phyloP scores from a whole-genome alignment of 768 basidiomycete species.

The Boletus reticuloceps region DNA sequence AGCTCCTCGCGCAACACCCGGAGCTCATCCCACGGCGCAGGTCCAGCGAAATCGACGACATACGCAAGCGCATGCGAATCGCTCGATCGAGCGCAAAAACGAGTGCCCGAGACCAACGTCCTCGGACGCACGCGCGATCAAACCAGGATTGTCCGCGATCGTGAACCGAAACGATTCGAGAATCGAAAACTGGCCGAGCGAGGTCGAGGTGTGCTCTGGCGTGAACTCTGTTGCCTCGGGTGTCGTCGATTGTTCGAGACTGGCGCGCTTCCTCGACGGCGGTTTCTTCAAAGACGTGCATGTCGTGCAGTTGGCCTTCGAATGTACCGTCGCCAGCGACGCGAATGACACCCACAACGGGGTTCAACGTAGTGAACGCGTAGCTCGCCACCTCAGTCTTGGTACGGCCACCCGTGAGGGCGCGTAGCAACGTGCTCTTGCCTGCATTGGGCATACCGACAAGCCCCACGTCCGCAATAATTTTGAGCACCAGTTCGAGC shows the following conservation, averaged over 20 bases:
- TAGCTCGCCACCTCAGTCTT: constrained; percentile 86
- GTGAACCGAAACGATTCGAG: constrained; percentile 87
- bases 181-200: constrained; percentile 49
- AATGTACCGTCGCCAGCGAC: constrained; percentile 77
- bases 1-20: constrained; percentile 74
- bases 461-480: constrained; percentile 91
- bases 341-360: constrained; percentile 87
- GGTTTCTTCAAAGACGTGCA: constrained; percentile 66
- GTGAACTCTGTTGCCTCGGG: neutral
- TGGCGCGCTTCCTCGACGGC: constrained; percentile 46
- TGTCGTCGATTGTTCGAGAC: constrained; percentile 35
- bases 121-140: constrained; percentile 79
- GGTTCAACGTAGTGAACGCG: constrained; percentile 94
- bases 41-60: constrained; percentile 82
- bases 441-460: constrained; percentile 97
- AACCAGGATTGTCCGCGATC: constrained; percentile 95
- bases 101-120: constrained; percentile 93
- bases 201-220: neutral
- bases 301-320: constrained; percentile 53
- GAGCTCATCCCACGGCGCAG: constrained; percentile 78
- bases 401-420: constrained; percentile 82
- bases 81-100: constrained; percentile 90
- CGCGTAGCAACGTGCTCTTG: constrained; percentile 88
- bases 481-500: constrained; percentile 88
- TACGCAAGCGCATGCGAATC: constrained; percentile 87